phyloP scores from a whole-genome alignment of 208 protist genomes.

The Crithidia mellificae region DNA sequence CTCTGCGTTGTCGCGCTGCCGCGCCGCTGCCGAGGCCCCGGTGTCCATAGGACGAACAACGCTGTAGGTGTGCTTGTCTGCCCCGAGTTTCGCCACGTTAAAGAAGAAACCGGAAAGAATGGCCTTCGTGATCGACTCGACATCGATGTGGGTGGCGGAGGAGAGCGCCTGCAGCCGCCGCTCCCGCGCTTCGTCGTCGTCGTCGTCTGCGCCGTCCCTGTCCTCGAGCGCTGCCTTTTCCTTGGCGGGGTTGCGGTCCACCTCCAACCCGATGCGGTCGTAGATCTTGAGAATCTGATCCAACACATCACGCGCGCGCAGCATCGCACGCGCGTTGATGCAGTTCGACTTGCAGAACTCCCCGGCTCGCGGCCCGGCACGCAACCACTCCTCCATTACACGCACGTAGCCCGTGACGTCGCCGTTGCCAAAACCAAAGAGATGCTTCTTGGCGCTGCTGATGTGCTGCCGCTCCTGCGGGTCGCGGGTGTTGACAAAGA shows the following conservation, averaged over 20 bases:
- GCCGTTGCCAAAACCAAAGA: constrained; percentile 83
- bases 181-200: constrained; percentile 18
- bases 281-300: constrained; percentile 86
- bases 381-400: constrained; percentile 88
- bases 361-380: constrained; percentile 41
- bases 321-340: constrained; percentile 67
- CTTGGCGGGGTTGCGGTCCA: constrained; percentile 1
- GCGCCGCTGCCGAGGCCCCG: constrained; percentile 22
- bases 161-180: constrained; percentile 22
- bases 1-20: constrained; percentile 7
- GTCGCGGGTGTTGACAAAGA: constrained; percentile 96
- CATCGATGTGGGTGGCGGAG: constrained; percentile 34
- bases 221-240: neutral
- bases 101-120: constrained; percentile 89
- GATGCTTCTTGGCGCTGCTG: constrained; percentile 68
- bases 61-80: constrained; percentile 71
- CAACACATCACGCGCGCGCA: constrained; percentile 81
- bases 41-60: constrained; percentile 82
- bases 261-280: constrained; percentile 78
- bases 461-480: constrained; percentile 64
- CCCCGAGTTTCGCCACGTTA: constrained; percentile 84
- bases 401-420: constrained; percentile 84
- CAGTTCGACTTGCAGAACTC: constrained; percentile 87
- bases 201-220: neutral
- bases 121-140: constrained; percentile 68